Base-by-base conservation (phyloP, 2,329 filamentous ascomycete genomes). In the Stagonosporopsis chrysanthemi region DNA sequence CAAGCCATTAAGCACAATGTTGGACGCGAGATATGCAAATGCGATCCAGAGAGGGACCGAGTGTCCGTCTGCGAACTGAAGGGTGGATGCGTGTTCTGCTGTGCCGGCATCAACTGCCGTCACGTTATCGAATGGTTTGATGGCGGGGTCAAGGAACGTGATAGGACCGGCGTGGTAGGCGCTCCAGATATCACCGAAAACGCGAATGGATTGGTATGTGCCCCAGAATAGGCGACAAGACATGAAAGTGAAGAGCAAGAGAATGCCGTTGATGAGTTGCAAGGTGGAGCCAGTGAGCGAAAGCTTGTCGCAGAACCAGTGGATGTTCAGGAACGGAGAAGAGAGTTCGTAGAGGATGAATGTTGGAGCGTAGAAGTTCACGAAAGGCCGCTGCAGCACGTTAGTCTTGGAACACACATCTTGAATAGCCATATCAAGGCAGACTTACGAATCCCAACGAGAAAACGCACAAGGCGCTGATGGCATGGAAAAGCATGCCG, bases 221-320 rank as follows among this genome's bases (percentile, higher is more conserved):
- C 91, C 91, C 82, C 90, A 96, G 56, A 92, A 79, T 11, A 96
- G 82, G 55, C 91, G 90, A 74, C 88, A 90, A 61, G 81, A 84
- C 78, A 93, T 92, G 77, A 95, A 95, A 44, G 85, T 90, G 63
- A 81, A 76, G 49, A 94, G 85, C 3, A 95, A 85, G 54, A 85
- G 70, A 60, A 92, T 81, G 66, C 91, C 91, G 69, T 95, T 95
- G 77, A 91, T 87, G 26, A 93, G 83, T 78, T 95, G 91, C 23
- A 86, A 77, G 50, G 81, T 82, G 19, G 88, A 87, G 33, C 91
- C 91, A 0, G 91, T 95, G 82, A 92, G 87, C 69, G 86, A 84
- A 57, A 94, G 80, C 80, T 96, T 96, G 78, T 96, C 91, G 78
- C 90, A 91, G 80, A 95, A 95, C 91, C 91, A 96, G 81, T 96